phyloP scores from a whole-genome alignment of 2,329 filamentous ascomycete genomes.

The Aspergillus terreus region DNA sequence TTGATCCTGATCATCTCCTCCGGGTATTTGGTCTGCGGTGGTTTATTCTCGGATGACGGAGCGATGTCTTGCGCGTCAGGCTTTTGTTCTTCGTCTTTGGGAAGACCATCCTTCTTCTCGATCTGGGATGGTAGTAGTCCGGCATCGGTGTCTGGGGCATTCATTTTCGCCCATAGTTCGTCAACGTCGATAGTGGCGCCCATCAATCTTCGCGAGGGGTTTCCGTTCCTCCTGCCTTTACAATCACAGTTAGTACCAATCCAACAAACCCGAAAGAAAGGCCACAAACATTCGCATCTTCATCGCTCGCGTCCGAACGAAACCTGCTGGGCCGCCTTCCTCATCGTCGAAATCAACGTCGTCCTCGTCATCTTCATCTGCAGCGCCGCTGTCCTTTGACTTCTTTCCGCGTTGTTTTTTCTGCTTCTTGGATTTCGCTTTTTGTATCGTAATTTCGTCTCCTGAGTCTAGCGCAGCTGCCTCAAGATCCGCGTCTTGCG shows the following conservation, averaged over 20 bases:
- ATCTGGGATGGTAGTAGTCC: conserved; percentile 11
- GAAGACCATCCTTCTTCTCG: conserved; percentile 12
- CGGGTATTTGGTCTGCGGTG: conserved; percentile 11
- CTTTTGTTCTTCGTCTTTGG: conserved; percentile 10
- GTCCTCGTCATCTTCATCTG: conserved; percentile 35
- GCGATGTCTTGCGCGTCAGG: conserved; percentile 14
- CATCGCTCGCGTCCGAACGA: conserved; percentile 54
- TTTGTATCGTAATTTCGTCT: conserved; percentile 54
- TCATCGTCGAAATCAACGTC: conserved; percentile 34
- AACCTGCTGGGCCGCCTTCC: conserved; percentile 47
- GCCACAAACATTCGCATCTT: conserved; percentile 42
- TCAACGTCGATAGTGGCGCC: conserved; percentile 55
- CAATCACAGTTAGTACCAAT: conserved; percentile 1
- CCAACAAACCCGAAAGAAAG: background rate
- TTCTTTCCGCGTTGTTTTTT: conserved; percentile 38
- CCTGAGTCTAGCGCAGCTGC: conserved; percentile 50
- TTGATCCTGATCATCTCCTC: conserved; percentile 54
- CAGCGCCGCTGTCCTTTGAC: conserved; percentile 23
- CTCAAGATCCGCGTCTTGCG: conserved; percentile 19
- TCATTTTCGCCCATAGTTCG: conserved; percentile 53
- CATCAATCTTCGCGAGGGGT: conserved; percentile 45
- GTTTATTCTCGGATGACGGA: conserved; percentile 8
- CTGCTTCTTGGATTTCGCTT: conserved; percentile 38
- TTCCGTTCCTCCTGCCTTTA: conserved; percentile 46
- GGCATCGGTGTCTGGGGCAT: conserved; percentile 26